Base-by-base conservation (phyloP, 768 basidiomycete genomes). In the Calvatia gigantea region DNA sequence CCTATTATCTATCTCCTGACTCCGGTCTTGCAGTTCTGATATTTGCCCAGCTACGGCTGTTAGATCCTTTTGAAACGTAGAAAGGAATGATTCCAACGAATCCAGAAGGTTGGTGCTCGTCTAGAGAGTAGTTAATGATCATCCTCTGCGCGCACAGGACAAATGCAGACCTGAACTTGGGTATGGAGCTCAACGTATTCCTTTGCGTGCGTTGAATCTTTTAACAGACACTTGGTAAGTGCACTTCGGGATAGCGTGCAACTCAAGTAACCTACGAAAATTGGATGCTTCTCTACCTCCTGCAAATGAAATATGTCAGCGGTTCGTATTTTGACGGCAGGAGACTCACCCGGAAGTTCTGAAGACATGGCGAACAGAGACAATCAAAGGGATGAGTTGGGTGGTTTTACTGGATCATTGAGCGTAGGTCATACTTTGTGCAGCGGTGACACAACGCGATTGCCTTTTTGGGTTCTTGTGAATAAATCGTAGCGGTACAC, bases 11-110 rank as follows among this genome's bases (percentile, higher is more conserved):
- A 98, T 97, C 38, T 89, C 89, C 61, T 90, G 89, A 67, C 93
- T 95, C 31, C 92, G 80, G 60, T 84, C 82, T 65, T 98, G 97
- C 21, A 99, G 77, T 59, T 98, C 93, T 1, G 92, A 89, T 67
- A 99, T 96, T 68, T 99, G 95, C 2, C 94, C 91, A 2, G 97
- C 98, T 8, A 98, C 97, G 1, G 88, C 87, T 4, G 93, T 90
- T 19, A 99, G 78, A 69, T 99, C 96, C 62, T 80, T 88, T 70
- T 98, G 96, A 65, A 99, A 99, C 0, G 91, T 97, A 2, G 93
- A 94, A 9, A 99, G 79, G 69, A 98, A 98, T 1, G 85, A 79
- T 61, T 97, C 88, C 2, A 99, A 79, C 1, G 92, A 92, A 65
- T 93, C 87, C 51, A 99, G 77, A 17, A 98, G 80, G 56, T 78